Percentiles rank a stretch among this genome's conserved stretches.
Conservation (phyloP, 352 stramenopile species). For the Globisporangium nagaii region DNA sequence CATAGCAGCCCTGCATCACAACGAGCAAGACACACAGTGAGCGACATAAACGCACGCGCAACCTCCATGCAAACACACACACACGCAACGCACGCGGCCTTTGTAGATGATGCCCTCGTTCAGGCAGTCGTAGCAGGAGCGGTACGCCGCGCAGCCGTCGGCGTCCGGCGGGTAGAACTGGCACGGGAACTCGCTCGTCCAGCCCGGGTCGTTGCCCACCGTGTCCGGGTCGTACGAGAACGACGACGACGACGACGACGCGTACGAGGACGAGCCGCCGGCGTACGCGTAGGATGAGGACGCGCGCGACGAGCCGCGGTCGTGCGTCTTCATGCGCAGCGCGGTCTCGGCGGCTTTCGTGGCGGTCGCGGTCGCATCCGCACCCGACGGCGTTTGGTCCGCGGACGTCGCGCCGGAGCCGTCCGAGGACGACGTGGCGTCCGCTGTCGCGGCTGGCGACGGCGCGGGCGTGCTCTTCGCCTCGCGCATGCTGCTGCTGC, state of each 20-base stretch:
- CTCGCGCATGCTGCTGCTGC: not conserved
- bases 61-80: slow-evolving; percentile 6
- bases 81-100: slow-evolving; percentile 12
- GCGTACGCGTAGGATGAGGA: slow-evolving; percentile 3
- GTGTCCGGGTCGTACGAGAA: slow-evolving; percentile 13
- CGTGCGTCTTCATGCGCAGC: not conserved
- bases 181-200: slow-evolving; percentile 19
- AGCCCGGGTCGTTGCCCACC: slow-evolving; percentile 13
- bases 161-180: slow-evolving; percentile 35
- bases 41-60: not conserved
- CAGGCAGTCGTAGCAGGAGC: slow-evolving; percentile 47
- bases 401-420: not conserved
- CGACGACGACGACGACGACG: slow-evolving; percentile 9
- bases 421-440: not conserved
- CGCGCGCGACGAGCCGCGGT: not conserved
- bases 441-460: not conserved
- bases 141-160: slow-evolving; percentile 30
- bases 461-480: not conserved
- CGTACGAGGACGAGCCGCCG: slow-evolving; percentile 7
- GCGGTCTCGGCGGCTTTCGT: not conserved
- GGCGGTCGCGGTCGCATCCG: not conserved
- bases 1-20: slow-evolving; percentile 10
- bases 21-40: not conserved
- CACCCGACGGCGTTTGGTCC: too few species aligned
- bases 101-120: slow-evolving; percentile 21